Evolutionary conservation across 176 grass and related monocot genomes (phyloP).

Genomic region (Oryza brachyantha): DNA sequence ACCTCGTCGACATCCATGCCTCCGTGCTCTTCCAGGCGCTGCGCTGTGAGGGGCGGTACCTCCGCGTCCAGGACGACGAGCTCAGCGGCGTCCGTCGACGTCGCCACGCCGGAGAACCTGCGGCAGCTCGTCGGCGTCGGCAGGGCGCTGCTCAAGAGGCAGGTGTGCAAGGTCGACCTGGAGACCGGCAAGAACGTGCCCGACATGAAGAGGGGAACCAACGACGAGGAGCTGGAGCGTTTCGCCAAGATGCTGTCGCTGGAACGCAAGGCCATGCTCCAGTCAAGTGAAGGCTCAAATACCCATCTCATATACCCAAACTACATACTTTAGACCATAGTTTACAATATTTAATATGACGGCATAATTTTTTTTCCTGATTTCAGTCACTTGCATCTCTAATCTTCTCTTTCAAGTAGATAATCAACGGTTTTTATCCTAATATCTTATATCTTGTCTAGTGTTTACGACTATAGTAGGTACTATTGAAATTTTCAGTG

Average conservation of each 20-base stretch:
- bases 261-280: constrained; percentile 31
- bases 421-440: no score
- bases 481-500: no score
- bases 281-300: not conserved
- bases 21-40: constrained; percentile 56
- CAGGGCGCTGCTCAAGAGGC: constrained; percentile 35
- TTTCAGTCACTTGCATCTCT: no score
- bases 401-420: no score
- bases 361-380: no score
- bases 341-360: no score
- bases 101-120: constrained; percentile 39
- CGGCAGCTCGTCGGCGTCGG: constrained; percentile 33
- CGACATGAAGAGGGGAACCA: constrained; percentile 17
- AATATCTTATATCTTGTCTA: no score
- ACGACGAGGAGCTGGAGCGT: constrained; percentile 33
- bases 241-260: constrained; percentile 30
- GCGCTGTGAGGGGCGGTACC: constrained; percentile 28
- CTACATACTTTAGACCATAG: not conserved
- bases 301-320: not conserved
- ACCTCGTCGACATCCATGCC: constrained; percentile 68
- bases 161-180: constrained; percentile 40
- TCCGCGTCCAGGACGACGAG: constrained; percentile 61
- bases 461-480: no score
- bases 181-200: constrained; percentile 47
- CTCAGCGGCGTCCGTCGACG: constrained; percentile 36